These are phyloP conservation scores for Entelexis sorbosivorans DNA, from an alignment of 1,139 yeast species.

Conservation along the genomic window DNA sequence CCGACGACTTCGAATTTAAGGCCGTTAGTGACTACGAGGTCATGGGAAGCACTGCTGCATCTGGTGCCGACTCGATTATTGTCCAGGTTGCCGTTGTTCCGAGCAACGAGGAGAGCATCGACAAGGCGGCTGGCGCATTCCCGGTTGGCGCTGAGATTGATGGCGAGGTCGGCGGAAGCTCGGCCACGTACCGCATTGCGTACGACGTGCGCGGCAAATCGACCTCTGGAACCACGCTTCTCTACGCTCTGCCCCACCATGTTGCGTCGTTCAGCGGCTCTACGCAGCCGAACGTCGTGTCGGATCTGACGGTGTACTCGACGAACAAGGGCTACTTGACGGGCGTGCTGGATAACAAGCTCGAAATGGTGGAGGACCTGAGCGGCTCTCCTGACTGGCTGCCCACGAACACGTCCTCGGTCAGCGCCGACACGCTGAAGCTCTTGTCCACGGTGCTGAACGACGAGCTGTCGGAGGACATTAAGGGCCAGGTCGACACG, in stretches of 20 bases:
- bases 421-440: slow-evolving; percentile 41
- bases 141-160: slow-evolving; percentile 35
- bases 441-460: slow-evolving; percentile 47
- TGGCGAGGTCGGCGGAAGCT: slow-evolving; percentile 31
- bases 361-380: slow-evolving; percentile 44
- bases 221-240: slow-evolving; percentile 40
- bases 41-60: slow-evolving; percentile 32
- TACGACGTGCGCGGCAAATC: slow-evolving; percentile 48
- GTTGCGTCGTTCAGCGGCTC: slow-evolving; percentile 40
- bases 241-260: slow-evolving; percentile 69
- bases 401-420: slow-evolving; percentile 43
- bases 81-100: slow-evolving; percentile 50
- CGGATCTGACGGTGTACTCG: slow-evolving; percentile 42
- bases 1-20: slow-evolving; percentile 33
- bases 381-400: slow-evolving; percentile 44
- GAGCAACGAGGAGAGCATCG: slow-evolving; percentile 31
- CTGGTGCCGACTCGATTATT: slow-evolving; percentile 43
- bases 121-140: slow-evolving; percentile 54
- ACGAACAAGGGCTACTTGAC: slow-evolving; percentile 59
- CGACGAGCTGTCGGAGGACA: slow-evolving; percentile 48
- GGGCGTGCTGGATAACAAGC: slow-evolving; percentile 44
- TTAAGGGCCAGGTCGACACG: slow-evolving; percentile 40
- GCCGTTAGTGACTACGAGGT: slow-evolving; percentile 35
- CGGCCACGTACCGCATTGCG: slow-evolving; percentile 43
- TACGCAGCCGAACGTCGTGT: slow-evolving; percentile 28